A percentile compares a stretch with the other conserved stretches of the same genome.
Conservation (phyloP, 116 monocot genomes). For the Zostera marina region DNA sequence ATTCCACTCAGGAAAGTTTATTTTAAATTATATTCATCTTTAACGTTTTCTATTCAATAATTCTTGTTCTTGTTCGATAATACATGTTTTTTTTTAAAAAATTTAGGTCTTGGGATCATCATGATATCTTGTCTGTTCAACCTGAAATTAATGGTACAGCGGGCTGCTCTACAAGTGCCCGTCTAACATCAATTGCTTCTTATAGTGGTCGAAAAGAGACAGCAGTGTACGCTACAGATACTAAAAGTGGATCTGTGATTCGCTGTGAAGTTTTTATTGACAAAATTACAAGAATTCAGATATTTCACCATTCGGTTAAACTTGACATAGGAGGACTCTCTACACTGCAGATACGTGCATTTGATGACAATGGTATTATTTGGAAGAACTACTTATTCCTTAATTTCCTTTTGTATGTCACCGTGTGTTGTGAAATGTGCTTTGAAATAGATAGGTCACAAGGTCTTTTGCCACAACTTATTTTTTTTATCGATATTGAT, state of each 20-base stretch:
- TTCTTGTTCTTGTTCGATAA: background rate
- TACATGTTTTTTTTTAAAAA: background rate
- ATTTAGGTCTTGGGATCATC: constrained; percentile 98
- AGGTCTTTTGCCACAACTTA: background rate
- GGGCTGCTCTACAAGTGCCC: constrained; percentile 77
- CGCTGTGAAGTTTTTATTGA: constrained; percentile 87
- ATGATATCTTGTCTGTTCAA: constrained; percentile 69
- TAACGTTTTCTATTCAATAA: background rate
- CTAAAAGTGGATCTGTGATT: constrained; percentile 42
- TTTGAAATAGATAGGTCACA: too few species aligned
- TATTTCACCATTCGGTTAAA: constrained; percentile 91
- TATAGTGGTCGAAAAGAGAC: constrained; percentile 70
- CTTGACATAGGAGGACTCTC: constrained; percentile 77
- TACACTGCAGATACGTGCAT: constrained; percentile 56
- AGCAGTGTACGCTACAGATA: constrained; percentile 70
- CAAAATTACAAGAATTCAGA: constrained; percentile 62
- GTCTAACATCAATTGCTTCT: constrained; percentile 66
- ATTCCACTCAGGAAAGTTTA: too few species aligned
- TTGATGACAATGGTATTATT: constrained; percentile 76
- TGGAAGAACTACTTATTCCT: background rate
- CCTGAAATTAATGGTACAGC: constrained; percentile 72
- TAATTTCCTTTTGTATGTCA: background rate
- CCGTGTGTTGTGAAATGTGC: too few species aligned
- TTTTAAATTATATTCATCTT: too few species aligned
- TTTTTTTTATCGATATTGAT: background rate